Percentiles rank a stretch among this genome's conserved stretches.
phyloP scores from a whole-genome alignment of 2,329 filamentous ascomycete genomes.

The Ilyonectria mors-panacis region DNA sequence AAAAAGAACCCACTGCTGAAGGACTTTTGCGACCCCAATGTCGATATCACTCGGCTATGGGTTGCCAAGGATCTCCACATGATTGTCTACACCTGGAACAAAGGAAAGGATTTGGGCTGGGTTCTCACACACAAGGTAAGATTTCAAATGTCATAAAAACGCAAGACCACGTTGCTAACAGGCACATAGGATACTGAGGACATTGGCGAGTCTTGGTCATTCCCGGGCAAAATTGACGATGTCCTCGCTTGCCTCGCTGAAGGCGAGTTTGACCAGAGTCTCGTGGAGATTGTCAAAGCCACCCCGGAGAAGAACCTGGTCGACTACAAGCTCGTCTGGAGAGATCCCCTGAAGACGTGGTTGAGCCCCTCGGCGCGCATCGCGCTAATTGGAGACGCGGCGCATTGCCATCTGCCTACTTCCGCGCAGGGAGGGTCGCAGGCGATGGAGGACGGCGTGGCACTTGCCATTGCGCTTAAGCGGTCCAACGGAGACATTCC shows the following conservation, averaged over 20 bases:
- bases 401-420: conserved; percentile 65
- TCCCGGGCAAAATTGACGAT: conserved; percentile 55
- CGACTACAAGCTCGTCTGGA: conserved; percentile 53
- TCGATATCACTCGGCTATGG: conserved; percentile 1
- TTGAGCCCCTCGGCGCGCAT: conserved; percentile 56
- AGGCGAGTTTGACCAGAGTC: conserved; percentile 58
- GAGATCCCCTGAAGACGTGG: conserved; percentile 49
- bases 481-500: conserved; percentile 48
- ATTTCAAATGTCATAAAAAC: neutral
- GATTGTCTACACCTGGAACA: conserved; percentile 5
- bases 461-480: conserved; percentile 60
- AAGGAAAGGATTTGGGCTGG: conserved; percentile 7
- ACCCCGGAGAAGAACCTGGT: conserved; percentile 48
- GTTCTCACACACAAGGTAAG: conserved; percentile 12
- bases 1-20: neutral
- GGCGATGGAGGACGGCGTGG: conserved; percentile 65
- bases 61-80: neutral
- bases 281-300: conserved; percentile 55
- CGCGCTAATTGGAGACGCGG: conserved; percentile 64
- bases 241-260: conserved; percentile 52
- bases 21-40: neutral
- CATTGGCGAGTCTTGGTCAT: conserved; percentile 59
- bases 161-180: neutral
- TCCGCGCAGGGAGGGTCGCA: conserved; percentile 64
- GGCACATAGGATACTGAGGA: conserved; percentile 52